A percentile compares a stretch with the other conserved stretches of the same genome.
phyloP scores from a whole-genome alignment of 2,329 filamentous ascomycete species.

The Sarocladium strictum region DNA sequence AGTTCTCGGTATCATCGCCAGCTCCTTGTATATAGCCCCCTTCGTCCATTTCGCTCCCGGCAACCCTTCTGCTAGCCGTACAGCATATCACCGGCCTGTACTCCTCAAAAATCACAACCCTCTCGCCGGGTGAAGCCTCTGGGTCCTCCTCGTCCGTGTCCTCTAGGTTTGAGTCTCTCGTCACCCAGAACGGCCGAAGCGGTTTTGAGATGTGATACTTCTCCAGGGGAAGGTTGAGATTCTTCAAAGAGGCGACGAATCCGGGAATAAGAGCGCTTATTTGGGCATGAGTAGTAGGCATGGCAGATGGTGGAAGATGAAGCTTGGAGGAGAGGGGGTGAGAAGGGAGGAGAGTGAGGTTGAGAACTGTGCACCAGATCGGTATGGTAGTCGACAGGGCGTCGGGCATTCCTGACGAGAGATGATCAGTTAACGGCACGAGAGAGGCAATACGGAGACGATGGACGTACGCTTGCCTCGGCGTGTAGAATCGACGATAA shows the following conservation, averaged over 20 bases:
- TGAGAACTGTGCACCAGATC: slow-evolving; percentile 87
- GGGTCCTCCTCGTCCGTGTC: slow-evolving; percentile 13
- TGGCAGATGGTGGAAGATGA: slow-evolving; percentile 64
- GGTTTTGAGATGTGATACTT: slow-evolving; percentile 57
- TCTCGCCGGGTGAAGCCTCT: not conserved
- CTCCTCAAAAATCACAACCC: slow-evolving; percentile 39
- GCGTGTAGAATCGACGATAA: slow-evolving; percentile 89
- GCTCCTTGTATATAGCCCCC: slow-evolving; percentile 84
- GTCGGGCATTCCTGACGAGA: slow-evolving; percentile 77
- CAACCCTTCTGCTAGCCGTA: slow-evolving; percentile 71
- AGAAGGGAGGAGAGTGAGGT: slow-evolving; percentile 67
- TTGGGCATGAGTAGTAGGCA: slow-evolving; percentile 69
- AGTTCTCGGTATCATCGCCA: slow-evolving; percentile 90
- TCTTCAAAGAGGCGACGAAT: slow-evolving; percentile 46
- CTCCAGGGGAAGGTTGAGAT: slow-evolving; percentile 49
- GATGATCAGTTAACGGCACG: not conserved
- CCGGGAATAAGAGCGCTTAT: slow-evolving; percentile 56
- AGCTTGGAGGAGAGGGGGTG: slow-evolving; percentile 44
- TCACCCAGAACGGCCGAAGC: slow-evolving; percentile 74
- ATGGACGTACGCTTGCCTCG: slow-evolving; percentile 67
- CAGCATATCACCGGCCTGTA: slow-evolving; percentile 76
- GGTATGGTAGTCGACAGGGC: slow-evolving; percentile 90
- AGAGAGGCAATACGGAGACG: not conserved
- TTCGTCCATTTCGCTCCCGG: slow-evolving; percentile 54
- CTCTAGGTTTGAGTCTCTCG: slow-evolving; percentile 53